These are phyloP conservation scores for Wickerhamiella qilinensis DNA, from an alignment of 805 yeast genomes.

Conservation along the genomic window DNA sequence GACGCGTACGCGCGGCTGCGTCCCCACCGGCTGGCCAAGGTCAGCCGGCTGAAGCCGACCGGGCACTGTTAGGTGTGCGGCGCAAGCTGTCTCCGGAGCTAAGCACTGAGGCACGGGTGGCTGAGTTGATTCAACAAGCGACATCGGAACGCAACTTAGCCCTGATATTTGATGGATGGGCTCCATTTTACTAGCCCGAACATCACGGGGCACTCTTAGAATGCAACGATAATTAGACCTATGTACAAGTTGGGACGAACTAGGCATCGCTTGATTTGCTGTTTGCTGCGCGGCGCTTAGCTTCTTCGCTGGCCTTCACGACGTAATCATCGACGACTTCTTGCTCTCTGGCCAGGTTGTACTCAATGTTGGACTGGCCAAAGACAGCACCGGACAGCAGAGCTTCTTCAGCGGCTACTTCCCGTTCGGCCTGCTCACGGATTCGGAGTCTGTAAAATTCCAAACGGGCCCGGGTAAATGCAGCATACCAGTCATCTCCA, in stretches of 20 bases:
- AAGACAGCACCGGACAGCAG: constrained; percentile 71
- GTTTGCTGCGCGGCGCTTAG: constrained; percentile 28
- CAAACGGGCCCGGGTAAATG: constrained; percentile 72
- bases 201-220: too few relatives aligned
- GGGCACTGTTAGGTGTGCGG: constrained; percentile 59
- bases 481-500: constrained; percentile 28
- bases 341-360: constrained; percentile 60
- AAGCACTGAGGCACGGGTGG: constrained; percentile 69
- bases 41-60: constrained; percentile 46
- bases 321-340: constrained; percentile 58
- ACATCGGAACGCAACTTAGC: constrained; percentile 51
- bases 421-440: constrained; percentile 59
- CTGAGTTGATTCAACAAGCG: constrained; percentile 69
- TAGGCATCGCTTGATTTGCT: too few relatives aligned
- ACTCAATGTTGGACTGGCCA: constrained; percentile 43
- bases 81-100: constrained; percentile 57
- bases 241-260: too few relatives aligned
- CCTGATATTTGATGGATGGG: constrained; percentile 40
- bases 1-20: constrained; percentile 7
- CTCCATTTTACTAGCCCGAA: constrained; percentile 20
- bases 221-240: too few relatives aligned
- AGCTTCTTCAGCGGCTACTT: constrained; percentile 67
- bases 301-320: constrained; percentile 45
- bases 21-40: not conserved
- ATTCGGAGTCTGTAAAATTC: constrained; percentile 81